Evolutionary conservation across 345 rosid genomes (phyloP).

Genomic region (Corchorus capsularis): DNA sequence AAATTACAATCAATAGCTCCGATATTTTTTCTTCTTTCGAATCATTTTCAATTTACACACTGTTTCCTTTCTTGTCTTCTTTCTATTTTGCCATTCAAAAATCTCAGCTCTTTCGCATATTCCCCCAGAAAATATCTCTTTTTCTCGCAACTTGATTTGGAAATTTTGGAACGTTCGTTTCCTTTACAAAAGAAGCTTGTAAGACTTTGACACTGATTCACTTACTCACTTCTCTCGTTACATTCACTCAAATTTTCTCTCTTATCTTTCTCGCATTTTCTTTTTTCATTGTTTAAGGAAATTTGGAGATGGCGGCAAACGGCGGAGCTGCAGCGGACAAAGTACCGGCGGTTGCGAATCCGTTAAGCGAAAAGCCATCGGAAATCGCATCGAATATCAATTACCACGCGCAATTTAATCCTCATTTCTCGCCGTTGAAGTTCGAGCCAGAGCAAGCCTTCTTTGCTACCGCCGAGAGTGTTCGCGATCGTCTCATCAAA

Average conservation of each 20-base stretch:
- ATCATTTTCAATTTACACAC: neutral
- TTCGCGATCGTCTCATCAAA: slow-evolving; percentile 86
- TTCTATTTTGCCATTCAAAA: neutral
- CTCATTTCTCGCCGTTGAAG: slow-evolving; percentile 95
- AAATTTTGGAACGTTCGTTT: slow-evolving; percentile 1
- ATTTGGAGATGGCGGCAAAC: slow-evolving; percentile 43
- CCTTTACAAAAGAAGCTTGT: neutral
- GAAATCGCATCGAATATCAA: slow-evolving; percentile 78
- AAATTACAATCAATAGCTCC: neutral
- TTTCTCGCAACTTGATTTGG: neutral
- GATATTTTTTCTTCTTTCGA: neutral
- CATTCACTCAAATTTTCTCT: neutral
- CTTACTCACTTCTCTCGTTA: neutral
- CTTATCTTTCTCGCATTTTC: no score
- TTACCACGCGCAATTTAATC: slow-evolving; percentile 76
- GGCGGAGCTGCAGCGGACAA: slow-evolving; percentile 35
- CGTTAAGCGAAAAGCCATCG: slow-evolving; percentile 54
- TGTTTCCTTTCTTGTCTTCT: neutral
- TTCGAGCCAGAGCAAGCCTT: slow-evolving; percentile 86
- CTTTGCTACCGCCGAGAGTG: slow-evolving; percentile 85
- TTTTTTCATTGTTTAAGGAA: neutral
- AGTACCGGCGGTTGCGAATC: slow-evolving; percentile 60
- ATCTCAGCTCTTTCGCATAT: slow-evolving; percentile 4
- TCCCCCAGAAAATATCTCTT: slow-evolving; percentile 7
- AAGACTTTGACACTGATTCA: neutral